Percentiles rank a stretch among this genome's conserved stretches.
Evolutionary conservation across 805 yeast genomes (phyloP).

Genomic region (Blastobotrys chiropterorum): DNA sequence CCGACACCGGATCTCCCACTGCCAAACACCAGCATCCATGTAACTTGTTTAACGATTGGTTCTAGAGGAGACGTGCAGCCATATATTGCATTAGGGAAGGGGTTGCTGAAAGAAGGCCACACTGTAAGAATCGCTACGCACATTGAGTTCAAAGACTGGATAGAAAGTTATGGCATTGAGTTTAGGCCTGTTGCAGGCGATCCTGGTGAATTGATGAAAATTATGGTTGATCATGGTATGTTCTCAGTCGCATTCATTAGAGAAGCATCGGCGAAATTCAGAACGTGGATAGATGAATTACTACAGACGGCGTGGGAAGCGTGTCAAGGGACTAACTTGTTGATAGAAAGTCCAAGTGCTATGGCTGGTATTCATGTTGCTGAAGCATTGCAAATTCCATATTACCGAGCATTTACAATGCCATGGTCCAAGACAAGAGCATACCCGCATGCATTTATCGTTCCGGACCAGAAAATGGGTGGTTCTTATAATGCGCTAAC

Average conservation of each 20-base stretch:
- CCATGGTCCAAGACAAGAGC: slow-evolving; percentile 97
- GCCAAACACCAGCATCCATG: slow-evolving; percentile 40
- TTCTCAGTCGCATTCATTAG: slow-evolving; percentile 75
- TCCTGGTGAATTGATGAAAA: slow-evolving; percentile 84
- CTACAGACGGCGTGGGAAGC: slow-evolving; percentile 77
- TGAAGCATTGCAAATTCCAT: slow-evolving; percentile 83
- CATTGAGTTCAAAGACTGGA: slow-evolving; percentile 71
- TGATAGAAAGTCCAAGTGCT: slow-evolving; percentile 93
- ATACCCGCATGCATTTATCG: slow-evolving; percentile 93
- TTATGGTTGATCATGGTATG: slow-evolving; percentile 88
- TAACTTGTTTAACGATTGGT: slow-evolving; percentile 81
- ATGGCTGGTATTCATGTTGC: slow-evolving; percentile 96
- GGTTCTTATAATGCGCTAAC: slow-evolving; percentile 91
- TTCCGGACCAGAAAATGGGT: slow-evolving; percentile 88
- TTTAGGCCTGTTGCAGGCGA: slow-evolving; percentile 83
- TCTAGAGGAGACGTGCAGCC: slow-evolving; percentile 98
- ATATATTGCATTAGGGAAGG: slow-evolving; percentile 82
- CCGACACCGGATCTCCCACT: not conserved
- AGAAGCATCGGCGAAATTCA: slow-evolving; percentile 76
- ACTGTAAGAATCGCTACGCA: slow-evolving; percentile 81
- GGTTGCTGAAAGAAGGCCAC: slow-evolving; percentile 76
- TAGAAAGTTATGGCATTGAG: slow-evolving; percentile 55
- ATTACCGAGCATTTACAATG: slow-evolving; percentile 94
- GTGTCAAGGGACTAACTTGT: slow-evolving; percentile 70
- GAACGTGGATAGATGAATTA: slow-evolving; percentile 76